Evolutionary conservation across 1,284 basidiomycete species (phyloP), one percentile per base, ranked within the genome.

Genomic region (Paramarasmius palmivorus): DNA sequence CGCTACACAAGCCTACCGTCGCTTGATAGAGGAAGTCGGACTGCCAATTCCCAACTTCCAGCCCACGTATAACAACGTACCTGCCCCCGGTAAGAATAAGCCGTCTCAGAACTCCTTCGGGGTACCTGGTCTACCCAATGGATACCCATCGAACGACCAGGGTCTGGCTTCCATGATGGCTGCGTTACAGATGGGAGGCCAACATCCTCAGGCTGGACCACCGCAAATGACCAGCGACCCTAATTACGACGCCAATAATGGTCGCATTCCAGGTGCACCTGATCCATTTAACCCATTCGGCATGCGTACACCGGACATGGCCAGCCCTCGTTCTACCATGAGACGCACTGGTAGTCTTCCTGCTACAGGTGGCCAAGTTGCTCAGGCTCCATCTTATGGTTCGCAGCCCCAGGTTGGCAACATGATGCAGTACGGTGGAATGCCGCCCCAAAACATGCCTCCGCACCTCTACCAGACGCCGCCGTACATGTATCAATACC

Each of bases 1-100:
- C 46, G 86, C 88, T 22, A 93, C 92, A 4, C 92, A 94, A 62
- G 92, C 94, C n/a, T 97, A 98, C 67, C 86, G 94, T 56, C 83
- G 92, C 50, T 77, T 98, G 46, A 92, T 96, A 53, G 93, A 97
- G 69, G 94, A 96, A 72, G 92, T 97, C 59, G 95, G 95, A 10
- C 73, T 98, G 46, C 92, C 93, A 6, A 88, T 94, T 37, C 91
- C 92, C 50, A 91, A 86, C 73, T 86, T 90, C 72, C 88, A 90
- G 68, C 85, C 89, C 8, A 84, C 85, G 19, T 92, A 90, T 68
- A 81, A 79, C 56, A 85, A 82, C 57, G 73, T 83, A 51, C 82
- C 86, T 5, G 75, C 82, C 32, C 73, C 78, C 42, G 81, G 83
- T 51, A 90, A 90, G 72, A 68, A 74, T 50, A 89, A 90, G 69